Evolutionary conservation across 495 filamentous ascomycete species (phyloP).

Genomic region (Podospora comata): DNA sequence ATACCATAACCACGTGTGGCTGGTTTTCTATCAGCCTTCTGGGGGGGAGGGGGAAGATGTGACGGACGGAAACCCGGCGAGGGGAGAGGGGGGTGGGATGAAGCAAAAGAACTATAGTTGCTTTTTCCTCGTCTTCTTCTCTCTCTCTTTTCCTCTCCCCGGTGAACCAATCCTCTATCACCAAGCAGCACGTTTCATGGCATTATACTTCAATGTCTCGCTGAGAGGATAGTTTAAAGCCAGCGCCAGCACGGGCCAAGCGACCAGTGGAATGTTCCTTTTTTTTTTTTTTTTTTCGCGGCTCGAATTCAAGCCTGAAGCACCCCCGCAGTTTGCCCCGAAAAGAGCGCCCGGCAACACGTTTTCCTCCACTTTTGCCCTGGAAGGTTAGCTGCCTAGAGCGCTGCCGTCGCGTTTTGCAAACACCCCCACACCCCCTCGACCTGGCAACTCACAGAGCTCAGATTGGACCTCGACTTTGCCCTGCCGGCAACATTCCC

Average conservation of each 20-base stretch:
- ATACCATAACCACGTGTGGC: neutral
- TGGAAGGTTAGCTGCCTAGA: neutral
- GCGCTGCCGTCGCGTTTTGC: neutral
- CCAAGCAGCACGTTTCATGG: neutral
- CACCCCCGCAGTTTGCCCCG: neutral
- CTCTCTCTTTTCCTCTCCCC: neutral
- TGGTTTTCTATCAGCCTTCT: neutral
- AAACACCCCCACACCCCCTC: neutral
- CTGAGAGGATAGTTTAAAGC: neutral
- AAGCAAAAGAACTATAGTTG: neutral
- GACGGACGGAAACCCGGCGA: neutral
- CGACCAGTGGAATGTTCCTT: neutral
- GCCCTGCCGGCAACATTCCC: constrained; percentile 16
- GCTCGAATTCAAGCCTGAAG: neutral
- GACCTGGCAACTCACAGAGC: constrained; percentile 22
- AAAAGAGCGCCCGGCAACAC: neutral
- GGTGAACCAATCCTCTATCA: neutral
- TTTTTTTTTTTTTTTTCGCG: neutral
- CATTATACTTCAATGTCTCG: too few species aligned
- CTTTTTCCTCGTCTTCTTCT: neutral
- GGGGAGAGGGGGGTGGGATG: neutral
- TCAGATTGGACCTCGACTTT: constrained; percentile 23
- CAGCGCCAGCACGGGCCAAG: neutral
- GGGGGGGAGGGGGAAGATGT: neutral
- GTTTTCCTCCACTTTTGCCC: neutral